Conservation (phyloP, 2,329 filamentous ascomycete species). For the Talaromyces sp. region DNA sequence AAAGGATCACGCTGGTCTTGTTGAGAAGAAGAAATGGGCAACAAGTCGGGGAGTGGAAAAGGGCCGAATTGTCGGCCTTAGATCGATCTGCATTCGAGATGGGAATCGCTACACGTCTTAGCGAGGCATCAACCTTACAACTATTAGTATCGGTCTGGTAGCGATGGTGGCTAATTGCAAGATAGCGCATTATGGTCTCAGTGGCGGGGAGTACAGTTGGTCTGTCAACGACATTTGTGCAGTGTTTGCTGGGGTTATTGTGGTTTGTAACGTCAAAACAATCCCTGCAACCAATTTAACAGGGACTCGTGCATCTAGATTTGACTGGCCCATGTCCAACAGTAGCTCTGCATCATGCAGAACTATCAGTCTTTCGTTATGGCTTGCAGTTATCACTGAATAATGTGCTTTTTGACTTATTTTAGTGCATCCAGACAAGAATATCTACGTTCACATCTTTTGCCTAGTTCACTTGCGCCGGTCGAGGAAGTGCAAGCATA, state of each 20-base stretch:
- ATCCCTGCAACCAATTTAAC: conserved; percentile 13
- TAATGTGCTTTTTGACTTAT: conserved; percentile 5
- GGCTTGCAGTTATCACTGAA: conserved; percentile 14
- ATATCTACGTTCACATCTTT: background rate
- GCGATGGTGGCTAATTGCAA: conserved; percentile 9
- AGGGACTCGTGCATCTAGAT: background rate
- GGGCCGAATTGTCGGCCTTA: conserved; percentile 8
- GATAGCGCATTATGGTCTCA: conserved; percentile 15
- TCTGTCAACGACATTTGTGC: background rate
- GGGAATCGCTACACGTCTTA: background rate
- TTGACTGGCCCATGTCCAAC: conserved; percentile 9
- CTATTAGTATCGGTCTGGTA: background rate
- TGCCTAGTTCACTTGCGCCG: background rate
- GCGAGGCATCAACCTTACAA: background rate
- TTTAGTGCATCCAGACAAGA: background rate
- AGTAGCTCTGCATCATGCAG: conserved; percentile 16
- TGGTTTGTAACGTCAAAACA: conserved; percentile 14
- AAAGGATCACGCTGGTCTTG: conserved; percentile 6
- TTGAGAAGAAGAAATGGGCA: background rate
- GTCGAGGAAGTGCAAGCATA: background rate
- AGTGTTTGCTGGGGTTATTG: background rate
- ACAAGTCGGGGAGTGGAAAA: background rate
- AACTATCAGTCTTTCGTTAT: conserved; percentile 15
- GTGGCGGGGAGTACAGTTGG: conserved; percentile 15
- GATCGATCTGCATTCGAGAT: conserved; percentile 11